Conservation (phyloP, 768 basidiomycete genomes). For the Termitomyces sp. region DNA sequence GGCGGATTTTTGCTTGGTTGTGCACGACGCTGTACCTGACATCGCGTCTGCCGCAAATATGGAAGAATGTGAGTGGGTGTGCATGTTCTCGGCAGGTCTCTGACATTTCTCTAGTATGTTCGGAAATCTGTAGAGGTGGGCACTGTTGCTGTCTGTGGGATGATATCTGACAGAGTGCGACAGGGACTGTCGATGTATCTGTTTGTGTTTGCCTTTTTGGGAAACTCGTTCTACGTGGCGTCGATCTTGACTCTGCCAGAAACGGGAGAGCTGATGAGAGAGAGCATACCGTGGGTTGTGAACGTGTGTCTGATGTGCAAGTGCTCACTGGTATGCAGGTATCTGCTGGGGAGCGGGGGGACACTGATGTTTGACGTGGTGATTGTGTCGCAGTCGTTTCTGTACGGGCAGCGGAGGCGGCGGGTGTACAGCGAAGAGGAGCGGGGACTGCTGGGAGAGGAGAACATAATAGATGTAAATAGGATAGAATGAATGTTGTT, state of each 20-base stretch:
- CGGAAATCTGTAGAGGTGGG: conserved; percentile 85
- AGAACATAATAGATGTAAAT: conserved; percentile 6
- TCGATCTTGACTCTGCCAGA: conserved; percentile 83
- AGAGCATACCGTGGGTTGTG: conserved; percentile 77
- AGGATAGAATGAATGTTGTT: no score
- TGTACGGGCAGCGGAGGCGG: conserved; percentile 59
- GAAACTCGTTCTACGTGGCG: conserved; percentile 89
- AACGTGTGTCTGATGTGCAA: not conserved
- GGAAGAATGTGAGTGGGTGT: conserved; percentile 84
- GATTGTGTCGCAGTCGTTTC: conserved; percentile 80
- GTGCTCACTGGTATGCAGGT: conserved; percentile 37
- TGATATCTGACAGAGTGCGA: conserved; percentile 6
- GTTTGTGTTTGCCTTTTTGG: conserved; percentile 91
- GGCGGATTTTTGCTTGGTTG: conserved; percentile 91
- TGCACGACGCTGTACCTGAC: conserved; percentile 94
- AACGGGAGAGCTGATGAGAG: conserved; percentile 65
- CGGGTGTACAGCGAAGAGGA: conserved; percentile 45
- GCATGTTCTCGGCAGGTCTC: not conserved
- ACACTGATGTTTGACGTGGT: conserved; percentile 92
- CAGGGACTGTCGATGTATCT: conserved; percentile 92
- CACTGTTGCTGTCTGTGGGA: no score
- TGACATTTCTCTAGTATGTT: conserved; percentile 50
- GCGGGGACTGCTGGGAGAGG: conserved; percentile 35
- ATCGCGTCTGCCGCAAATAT: conserved; percentile 93
- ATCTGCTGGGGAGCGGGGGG: conserved; percentile 88